Evolutionary conservation across 176 grass and related monocot genomes (phyloP).

Genomic region (Typha latifolia): DNA sequence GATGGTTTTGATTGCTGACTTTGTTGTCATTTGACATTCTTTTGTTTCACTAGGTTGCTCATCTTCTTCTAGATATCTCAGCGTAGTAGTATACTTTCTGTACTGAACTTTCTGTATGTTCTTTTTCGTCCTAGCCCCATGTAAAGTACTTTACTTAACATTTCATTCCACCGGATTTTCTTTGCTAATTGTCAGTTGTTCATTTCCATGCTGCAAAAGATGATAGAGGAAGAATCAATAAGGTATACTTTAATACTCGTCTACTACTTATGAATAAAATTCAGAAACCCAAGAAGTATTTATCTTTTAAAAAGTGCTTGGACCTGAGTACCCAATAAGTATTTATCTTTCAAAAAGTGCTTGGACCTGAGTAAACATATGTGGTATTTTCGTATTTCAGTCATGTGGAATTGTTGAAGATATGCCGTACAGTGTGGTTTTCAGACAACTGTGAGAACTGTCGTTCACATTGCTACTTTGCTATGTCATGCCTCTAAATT

Average conservation of each 20-base stretch:
- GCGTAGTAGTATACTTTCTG: too few species aligned
- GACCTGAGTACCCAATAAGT: too few species aligned
- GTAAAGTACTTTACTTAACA: too few species aligned
- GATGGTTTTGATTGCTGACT: too few species aligned
- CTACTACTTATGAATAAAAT: neutral
- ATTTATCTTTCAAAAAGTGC: too few species aligned
- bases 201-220: neutral
- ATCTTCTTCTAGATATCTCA: too few species aligned
- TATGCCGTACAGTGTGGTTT: constrained; percentile 40
- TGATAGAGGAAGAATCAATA: neutral
- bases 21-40: too few species aligned
- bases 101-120: neutral
- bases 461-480: neutral
- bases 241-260: neutral
- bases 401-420: constrained; percentile 65
- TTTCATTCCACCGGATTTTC: neutral
- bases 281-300: too few species aligned
- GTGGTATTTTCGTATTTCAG: constrained; percentile 24
- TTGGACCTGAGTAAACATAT: too few species aligned
- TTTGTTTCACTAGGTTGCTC: too few species aligned
- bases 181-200: neutral
- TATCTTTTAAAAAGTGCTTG: too few species aligned
- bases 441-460: constrained; percentile 79
- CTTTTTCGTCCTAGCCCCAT: neutral
- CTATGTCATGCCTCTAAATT: constrained; percentile 12